Evolutionary conservation across 257 asterid species (phyloP), one percentile per base, ranked within the genome.

Genomic region (Lithospermum erythrorhizon): DNA sequence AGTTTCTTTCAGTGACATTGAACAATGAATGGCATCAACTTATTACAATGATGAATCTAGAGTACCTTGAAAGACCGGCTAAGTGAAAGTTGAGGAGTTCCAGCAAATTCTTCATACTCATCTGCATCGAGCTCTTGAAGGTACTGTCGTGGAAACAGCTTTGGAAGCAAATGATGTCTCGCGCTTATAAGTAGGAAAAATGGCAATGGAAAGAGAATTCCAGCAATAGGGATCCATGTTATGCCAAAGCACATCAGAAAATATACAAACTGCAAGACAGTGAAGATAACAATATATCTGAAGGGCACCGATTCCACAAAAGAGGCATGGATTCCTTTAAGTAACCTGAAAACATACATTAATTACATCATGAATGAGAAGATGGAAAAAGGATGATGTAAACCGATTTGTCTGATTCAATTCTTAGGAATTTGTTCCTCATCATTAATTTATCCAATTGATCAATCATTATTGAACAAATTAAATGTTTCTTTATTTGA

Each of bases 201-300:
- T 17, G 87, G 87, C 61, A 83, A 48, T 3, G 91, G 87, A 32
- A 83, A 83, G 15, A 83, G 73, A 63, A 83, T 79, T 3, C 91
- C 91, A 23, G 78, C 91, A 45, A 83, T 54, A 5, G 87, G 91
- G 30, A 83, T 81, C 91, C 87, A 83, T 5, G 91, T 81, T 23
- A 81, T 76, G 11, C 87, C 87, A 48, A 75, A 83, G 69, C 85
- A 75, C 30, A 81, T 6, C 21, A 79, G 45, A 61, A 83, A 58
- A 53, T 75, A 79, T 3, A 68, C 22, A 52, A 81, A 67, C 65
- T 83, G 84, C 58, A 81, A 83, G 6, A 75, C 4, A 6, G 91
- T 83, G 70, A 83, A 83, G 14, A 70, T 77, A 9, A 72, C 74
- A 4, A 77, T 77, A 79, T 24, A 61, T 68, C 55, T 75, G 76